Conservation (phyloP, 352 stramenopile species). For the Phytophthora meadii region DNA sequence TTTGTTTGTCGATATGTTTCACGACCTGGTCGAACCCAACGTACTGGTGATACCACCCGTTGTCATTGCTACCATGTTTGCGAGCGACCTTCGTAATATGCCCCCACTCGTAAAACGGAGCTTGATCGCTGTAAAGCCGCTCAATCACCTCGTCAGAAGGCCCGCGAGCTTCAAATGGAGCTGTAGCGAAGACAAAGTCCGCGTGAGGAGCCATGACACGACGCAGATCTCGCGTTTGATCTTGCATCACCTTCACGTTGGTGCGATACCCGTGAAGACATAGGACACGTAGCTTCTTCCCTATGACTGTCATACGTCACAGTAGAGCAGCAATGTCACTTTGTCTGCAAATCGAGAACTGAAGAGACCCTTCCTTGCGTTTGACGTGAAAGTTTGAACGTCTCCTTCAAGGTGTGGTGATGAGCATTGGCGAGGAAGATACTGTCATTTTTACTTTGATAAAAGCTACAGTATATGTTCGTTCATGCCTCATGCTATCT, state of each 20-base stretch:
- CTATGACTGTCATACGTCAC: not conserved
- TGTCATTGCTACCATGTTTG: conserved; percentile 19
- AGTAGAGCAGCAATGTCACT: not conserved
- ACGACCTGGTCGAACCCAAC: conserved; percentile 49
- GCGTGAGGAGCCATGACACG: conserved; percentile 37
- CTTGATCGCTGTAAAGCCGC: conserved; percentile 40
- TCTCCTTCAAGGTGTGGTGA: too few relatives aligned
- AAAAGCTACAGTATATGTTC: not conserved
- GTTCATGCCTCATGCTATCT: not conserved
- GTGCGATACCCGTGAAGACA: conserved; percentile 65
- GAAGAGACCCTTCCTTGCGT: not conserved
- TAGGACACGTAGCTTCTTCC: conserved; percentile 40
- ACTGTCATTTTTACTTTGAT: conserved; percentile 1
- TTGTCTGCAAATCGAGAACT: conserved; percentile 4
- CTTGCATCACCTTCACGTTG: conserved; percentile 57
- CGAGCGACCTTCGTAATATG: conserved; percentile 33
- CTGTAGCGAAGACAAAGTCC: conserved; percentile 64
- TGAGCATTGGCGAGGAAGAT: not conserved
- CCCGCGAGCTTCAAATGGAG: conserved; percentile 38
- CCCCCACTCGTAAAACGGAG: conserved; percentile 54
- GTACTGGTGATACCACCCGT: conserved; percentile 54
- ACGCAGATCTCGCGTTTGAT: conserved; percentile 50
- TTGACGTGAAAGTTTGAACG: not conserved
- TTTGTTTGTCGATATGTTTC: conserved; percentile 47
- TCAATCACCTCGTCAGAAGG: conserved; percentile 46